phyloP scores from a whole-genome alignment of 2,329 filamentous ascomycete species.

The Fusarium decemcellulare region DNA sequence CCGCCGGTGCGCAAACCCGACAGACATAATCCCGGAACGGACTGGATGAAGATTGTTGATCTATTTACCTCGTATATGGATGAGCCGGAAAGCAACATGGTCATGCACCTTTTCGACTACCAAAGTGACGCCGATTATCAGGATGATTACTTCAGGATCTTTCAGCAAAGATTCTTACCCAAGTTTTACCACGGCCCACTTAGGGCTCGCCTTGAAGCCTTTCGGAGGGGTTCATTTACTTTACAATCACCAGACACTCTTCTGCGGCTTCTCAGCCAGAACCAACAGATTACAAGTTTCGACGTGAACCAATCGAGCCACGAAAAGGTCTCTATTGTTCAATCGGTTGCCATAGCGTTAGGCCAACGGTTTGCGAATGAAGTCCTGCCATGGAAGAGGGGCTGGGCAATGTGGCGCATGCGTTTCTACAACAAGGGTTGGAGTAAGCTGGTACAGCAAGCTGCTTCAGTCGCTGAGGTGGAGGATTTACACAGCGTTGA shows the following conservation, averaged over 20 bases:
- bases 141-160: conserved; percentile 21
- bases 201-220: conserved; percentile 37
- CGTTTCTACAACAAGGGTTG: conserved; percentile 17
- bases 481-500: conserved; percentile 38
- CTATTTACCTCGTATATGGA: conserved; percentile 43
- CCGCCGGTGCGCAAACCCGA: not conserved
- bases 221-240: conserved; percentile 40
- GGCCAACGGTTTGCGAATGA: conserved; percentile 37
- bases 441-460: conserved; percentile 1
- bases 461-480: not conserved
- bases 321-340: conserved; percentile 40
- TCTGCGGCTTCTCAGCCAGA: conserved; percentile 15
- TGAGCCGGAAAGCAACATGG: conserved; percentile 26
- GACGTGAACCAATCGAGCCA: conserved; percentile 31
- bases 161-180: conserved; percentile 35
- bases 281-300: not conserved
- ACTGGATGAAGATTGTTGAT: conserved; percentile 7
- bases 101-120: conserved; percentile 37
- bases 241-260: rapidly evolving
- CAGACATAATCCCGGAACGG: not conserved
- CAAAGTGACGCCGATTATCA: not conserved
- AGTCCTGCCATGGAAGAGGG: conserved; percentile 3
- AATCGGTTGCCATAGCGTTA: conserved; percentile 42
- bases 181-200: conserved; percentile 26
- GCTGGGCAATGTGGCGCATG: not conserved